Base-by-base conservation (phyloP, 768 basidiomycete genomes). In the Suillus variegatus region DNA sequence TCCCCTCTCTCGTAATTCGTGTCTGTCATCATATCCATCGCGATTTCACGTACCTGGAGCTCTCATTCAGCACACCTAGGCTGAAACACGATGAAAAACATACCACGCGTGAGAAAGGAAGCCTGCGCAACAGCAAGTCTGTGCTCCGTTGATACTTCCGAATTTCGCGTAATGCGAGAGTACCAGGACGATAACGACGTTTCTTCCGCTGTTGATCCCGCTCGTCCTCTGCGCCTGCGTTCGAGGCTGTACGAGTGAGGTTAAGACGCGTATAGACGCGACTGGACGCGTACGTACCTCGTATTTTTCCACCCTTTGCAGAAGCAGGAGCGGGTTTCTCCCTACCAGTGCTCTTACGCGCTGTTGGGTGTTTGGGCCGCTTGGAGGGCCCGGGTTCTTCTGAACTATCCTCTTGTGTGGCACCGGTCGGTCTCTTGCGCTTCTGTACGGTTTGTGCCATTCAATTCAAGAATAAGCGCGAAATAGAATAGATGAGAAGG, bases 91-190 rank as follows among this genome's bases (percentile, higher is more conserved):
- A 57, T 46, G 64, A 56, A 60, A 60, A 22, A 85, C 92, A 73
- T 71, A 97, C 95, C 71, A 97, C 82, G 70, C 95, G 92, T 56
- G 94, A 92, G 75, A 98, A 98, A 0, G 95, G 95, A 51, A 97
- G 84, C 76, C 92, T 97, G 68, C 87, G 86, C 64, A 98, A 80
- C 66, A 98, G 81, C 51, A 97, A 81, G 73, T 96, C 95, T 8
- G 95, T 97, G 70, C 89, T 91, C 76, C 93, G 94, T 76, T 98
- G 95, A 77, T 97, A 98, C 75, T 91, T 93, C 71, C 96, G 85
- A 61, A 98, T 97, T 80, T 98, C 95, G 52, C 91, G 86, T 67
- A 98, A 80, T 41, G 95, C 95, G 65, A 92, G 87, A 4, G 94
- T 96, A 10, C 95, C 95, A 0, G 95, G 95, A 66, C 94, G 86